phyloP scores from a whole-genome alignment of 1,284 basidiomycete species.

The Malassezia globosa region DNA sequence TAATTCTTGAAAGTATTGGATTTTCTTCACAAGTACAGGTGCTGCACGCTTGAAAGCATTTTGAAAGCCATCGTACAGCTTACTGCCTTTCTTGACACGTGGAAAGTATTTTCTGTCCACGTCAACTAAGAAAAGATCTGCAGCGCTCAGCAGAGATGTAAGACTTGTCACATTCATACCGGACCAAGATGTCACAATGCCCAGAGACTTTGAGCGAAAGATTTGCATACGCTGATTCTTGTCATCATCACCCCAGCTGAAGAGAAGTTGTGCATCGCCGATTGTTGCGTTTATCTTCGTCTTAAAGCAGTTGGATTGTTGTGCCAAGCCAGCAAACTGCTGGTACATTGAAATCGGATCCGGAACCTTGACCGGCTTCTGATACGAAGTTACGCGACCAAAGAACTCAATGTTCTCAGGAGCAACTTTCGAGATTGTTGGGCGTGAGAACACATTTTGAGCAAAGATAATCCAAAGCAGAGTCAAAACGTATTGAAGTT shows the following conservation, averaged over 20 bases:
- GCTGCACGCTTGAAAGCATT: slow-evolving; percentile 9
- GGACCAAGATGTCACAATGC: slow-evolving; percentile 11
- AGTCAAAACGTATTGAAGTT: too few relatives aligned
- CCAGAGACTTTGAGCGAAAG: slow-evolving; percentile 15
- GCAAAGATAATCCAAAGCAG: too few relatives aligned
- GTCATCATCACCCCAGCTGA: slow-evolving; percentile 10
- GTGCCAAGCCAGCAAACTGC: slow-evolving; percentile 9
- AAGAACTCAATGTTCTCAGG: background rate
- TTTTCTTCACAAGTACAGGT: background rate
- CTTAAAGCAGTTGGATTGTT: slow-evolving; percentile 15
- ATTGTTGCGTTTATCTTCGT: slow-evolving; percentile 1
- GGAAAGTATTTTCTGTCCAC: slow-evolving; percentile 4
- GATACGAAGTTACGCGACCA: background rate
- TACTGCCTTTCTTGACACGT: background rate
- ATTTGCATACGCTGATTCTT: slow-evolving; percentile 16
- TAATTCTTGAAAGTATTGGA: slow-evolving; percentile 3
- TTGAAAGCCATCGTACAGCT: slow-evolving; percentile 12
- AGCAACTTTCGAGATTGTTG: slow-evolving; percentile 19
- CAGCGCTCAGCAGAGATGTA: slow-evolving; percentile 1
- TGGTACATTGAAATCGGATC: slow-evolving; percentile 8
- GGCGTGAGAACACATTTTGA: background rate
- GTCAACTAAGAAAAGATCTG: slow-evolving; percentile 14
- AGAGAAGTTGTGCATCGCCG: slow-evolving; percentile 14
- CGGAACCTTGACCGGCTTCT: background rate
- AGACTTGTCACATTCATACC: slow-evolving; percentile 11